Evolutionary conservation across 2,329 filamentous ascomycete genomes (phyloP), one percentile per base, ranked within the genome.

Genomic region (Dactylellina parvicollis): DNA sequence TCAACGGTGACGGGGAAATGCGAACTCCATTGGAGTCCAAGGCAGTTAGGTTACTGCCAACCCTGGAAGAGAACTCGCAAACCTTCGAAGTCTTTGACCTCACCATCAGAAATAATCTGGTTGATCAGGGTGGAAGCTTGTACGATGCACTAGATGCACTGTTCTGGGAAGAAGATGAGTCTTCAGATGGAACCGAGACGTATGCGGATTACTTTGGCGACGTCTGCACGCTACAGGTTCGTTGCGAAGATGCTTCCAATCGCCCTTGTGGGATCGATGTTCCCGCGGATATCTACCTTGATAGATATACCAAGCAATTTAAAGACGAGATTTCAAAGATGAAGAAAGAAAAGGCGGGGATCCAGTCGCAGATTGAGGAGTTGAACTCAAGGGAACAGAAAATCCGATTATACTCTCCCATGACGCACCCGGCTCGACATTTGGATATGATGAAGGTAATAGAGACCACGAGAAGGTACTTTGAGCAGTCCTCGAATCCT

Each of bases 281-380:
- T 30, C 76, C 77, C 4, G 42, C 54, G 14, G 61, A 69, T 20
- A 69, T 78, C 24, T 77, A 78, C 59, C 70, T 75, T 20, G 76
- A 77, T 26, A 69, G 77, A 54, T 78, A 78, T 26, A 77, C 76
- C 4, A 57, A 76, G 49, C 60, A 61, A 18, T 78, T 76, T 66
- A 70, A 73, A 30, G 75, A 75, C n/a, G 55, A 67, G 28, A 62
- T 75, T 10, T 55, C 55, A 26, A 67, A 52, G 26, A 67, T 77
- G 52, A 76, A 70, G 49, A 70, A 70, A 49, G 55, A 75, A 22
- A 77, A 75, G 55, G 65, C 66, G 28, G 71, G 54, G 12, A 75
- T 76, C n/a, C 73, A 74, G 32, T 62, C 36, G 49, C 46, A 75
- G 7, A 76, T 78, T 8, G 55, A 69, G 28, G 74, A 75, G 26